Evolutionary conservation across 805 yeast species (phyloP), one percentile per base, ranked within the genome.

Genomic region (Candida lessepsii): DNA sequence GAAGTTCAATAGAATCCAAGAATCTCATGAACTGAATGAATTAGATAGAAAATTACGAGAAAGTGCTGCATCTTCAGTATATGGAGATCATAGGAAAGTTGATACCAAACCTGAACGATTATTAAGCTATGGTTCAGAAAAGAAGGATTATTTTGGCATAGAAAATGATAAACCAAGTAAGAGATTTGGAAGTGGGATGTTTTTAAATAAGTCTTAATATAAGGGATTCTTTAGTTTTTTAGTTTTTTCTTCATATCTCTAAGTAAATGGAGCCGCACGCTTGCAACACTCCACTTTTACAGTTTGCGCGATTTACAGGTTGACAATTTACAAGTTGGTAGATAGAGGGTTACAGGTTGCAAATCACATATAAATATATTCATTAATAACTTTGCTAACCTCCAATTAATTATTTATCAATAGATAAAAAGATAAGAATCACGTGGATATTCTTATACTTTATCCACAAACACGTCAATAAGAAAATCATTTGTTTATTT

Each of bases 1-100:
- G 30, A 65, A 52, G 39, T 68, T 64, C 42, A 54, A 54, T 26
- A 59, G 51, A 27, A 59, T 63, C 5, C 70, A 65, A 40, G 72
- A 67, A 27, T 51, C 49, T 26, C 72, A 65, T 36, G 60, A 51
- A 32, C 46, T 38, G 4, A 32, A 39, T 23, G 39, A 32, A 11
- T 30, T 48, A 13, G 24, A 36, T 16, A 21, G 47, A 5, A 47
- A 42, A 19, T 16, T 47, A 10, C 30, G 41, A 29, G 51, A 47
- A 17, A 38, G 42, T 9, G 44, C 49, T 8, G 44, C 48, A 4
- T 42, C 47, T 7, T 44, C 48, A 5, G 33, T 47, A 15, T 42
- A 42, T 26, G 46, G 39, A n/a, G 32, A 27, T 14, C 44, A 42
- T 9, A 42, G 40, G 3, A 30, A 14, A 9, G 10, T 26, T 21